These are phyloP conservation scores for Avena atlantica DNA, from an alignment of 176 grass and related monocot species.

Conservation along the genomic window DNA sequence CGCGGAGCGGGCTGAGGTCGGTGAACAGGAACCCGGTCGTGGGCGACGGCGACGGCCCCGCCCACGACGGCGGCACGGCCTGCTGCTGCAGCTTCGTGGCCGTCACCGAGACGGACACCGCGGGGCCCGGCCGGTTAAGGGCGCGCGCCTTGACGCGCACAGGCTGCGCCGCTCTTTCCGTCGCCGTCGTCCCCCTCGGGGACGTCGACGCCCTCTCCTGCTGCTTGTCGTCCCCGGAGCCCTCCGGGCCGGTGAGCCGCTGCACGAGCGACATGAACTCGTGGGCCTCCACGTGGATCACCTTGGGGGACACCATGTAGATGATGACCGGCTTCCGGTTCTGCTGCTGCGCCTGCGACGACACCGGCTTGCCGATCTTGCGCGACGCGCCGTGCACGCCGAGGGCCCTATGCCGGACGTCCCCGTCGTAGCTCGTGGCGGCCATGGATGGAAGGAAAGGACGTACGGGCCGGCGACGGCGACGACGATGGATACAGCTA, in stretches of 20 bases:
- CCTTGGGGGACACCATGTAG: constrained; percentile 88
- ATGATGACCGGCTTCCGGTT: constrained; percentile 78
- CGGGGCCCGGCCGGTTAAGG: constrained; percentile 47
- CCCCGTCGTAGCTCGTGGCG: constrained; percentile 44
- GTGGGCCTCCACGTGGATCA: constrained; percentile 85
- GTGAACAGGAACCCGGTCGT: constrained; percentile 60
- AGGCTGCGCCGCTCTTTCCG: constrained; percentile 36
- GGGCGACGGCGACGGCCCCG: constrained; percentile 32
- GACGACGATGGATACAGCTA: background rate
- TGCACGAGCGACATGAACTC: constrained; percentile 93
- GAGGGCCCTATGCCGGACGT: constrained; percentile 42
- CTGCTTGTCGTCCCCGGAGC: constrained; percentile 9
- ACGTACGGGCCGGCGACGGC: constrained; percentile 6
- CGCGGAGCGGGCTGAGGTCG: constrained; percentile 73
- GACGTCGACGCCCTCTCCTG: constrained; percentile 33
- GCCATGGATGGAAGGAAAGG: constrained; percentile 32
- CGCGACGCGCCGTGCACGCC: constrained; percentile 63
- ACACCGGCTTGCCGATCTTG: constrained; percentile 61
- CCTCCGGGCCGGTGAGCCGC: constrained; percentile 77
- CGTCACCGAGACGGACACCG: constrained; percentile 61
- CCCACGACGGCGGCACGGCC: background rate
- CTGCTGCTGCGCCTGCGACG: constrained; percentile 25
- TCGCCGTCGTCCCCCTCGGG: background rate
- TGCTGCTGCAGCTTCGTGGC: constrained; percentile 46
- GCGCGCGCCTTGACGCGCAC: constrained; percentile 80